A percentile compares a stretch with the other conserved stretches of the same genome.
phyloP scores from a whole-genome alignment of 1,139 yeast species.

The Pichia sp. region DNA sequence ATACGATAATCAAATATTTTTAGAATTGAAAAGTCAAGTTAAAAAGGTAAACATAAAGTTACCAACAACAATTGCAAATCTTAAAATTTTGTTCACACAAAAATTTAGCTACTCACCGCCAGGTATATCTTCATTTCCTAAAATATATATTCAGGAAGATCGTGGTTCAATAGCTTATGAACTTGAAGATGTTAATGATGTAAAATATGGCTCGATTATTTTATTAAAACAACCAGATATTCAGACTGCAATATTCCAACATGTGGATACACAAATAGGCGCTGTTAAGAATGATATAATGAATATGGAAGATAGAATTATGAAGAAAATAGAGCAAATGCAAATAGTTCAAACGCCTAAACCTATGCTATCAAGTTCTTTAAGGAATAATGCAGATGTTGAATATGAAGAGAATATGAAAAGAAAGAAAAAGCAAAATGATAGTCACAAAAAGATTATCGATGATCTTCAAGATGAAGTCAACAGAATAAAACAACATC shows the following conservation, averaged over 20 bases:
- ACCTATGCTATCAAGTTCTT: not conserved
- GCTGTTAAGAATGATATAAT: slow-evolving; percentile 34
- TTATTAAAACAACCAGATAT: slow-evolving; percentile 36
- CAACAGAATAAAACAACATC: slow-evolving; percentile 40
- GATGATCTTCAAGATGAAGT: slow-evolving; percentile 42
- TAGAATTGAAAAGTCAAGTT: slow-evolving; percentile 49
- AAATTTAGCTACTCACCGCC: slow-evolving; percentile 75
- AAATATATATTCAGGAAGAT: slow-evolving; percentile 67
- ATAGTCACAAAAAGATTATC: slow-evolving; percentile 32
- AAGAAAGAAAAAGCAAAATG: slow-evolving; percentile 7
- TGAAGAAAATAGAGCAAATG: slow-evolving; percentile 30
- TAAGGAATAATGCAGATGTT: slow-evolving; percentile 5
- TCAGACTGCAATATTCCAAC: slow-evolving; percentile 16
- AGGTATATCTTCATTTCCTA: slow-evolving; percentile 55
- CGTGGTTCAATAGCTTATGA: slow-evolving; percentile 62
- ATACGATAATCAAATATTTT: slow-evolving; percentile 11
- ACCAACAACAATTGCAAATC: slow-evolving; percentile 33
- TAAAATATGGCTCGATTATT: slow-evolving; percentile 54
- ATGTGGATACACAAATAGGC: slow-evolving; percentile 21
- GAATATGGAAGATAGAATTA: slow-evolving; percentile 28
- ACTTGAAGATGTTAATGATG: slow-evolving; percentile 66
- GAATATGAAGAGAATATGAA: slow-evolving; percentile 15
- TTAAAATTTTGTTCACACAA: slow-evolving; percentile 74
- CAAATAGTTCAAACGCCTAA: slow-evolving; percentile 1
- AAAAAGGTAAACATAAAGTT: slow-evolving; percentile 43